phyloP scores from a whole-genome alignment of 805 yeast genomes.

The Myxozyma udenii region DNA sequence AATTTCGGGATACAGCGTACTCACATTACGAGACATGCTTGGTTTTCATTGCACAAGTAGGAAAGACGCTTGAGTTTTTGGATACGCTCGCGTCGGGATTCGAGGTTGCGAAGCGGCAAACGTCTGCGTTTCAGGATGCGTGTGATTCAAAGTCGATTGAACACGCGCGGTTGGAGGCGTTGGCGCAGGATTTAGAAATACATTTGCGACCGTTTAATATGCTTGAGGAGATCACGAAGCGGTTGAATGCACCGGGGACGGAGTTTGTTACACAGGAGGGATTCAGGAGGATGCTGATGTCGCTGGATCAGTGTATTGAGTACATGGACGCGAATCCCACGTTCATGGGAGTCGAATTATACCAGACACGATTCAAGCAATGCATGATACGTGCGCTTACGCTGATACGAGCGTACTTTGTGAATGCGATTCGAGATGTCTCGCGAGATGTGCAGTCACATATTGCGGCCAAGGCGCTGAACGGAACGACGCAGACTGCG shows the following conservation, averaged over 20 bases:
- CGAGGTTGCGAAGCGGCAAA: conserved; percentile 57
- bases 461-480: conserved; percentile 34
- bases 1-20: conserved; percentile 16
- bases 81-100: conserved; percentile 51
- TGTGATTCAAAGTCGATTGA: conserved; percentile 51
- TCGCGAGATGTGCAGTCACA: conserved; percentile 25
- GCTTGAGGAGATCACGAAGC: conserved; percentile 65
- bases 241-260: conserved; percentile 69
- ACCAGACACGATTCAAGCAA: conserved; percentile 70
- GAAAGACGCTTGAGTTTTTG: conserved; percentile 46
- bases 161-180: conserved; percentile 44
- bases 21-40: conserved; percentile 29
- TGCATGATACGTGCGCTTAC: conserved; percentile 80
- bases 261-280: conserved; percentile 57
- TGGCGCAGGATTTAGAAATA: conserved; percentile 47
- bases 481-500: conserved; percentile 55
- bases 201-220: conserved; percentile 63
- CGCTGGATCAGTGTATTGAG: conserved; percentile 63
- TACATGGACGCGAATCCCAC: conserved; percentile 57
- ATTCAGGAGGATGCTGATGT: conserved; percentile 52
- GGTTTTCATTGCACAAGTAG: conserved; percentile 48
- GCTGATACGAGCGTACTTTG: conserved; percentile 64
- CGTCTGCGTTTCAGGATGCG: conserved; percentile 59
- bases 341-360: conserved; percentile 67
- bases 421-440: conserved; percentile 39